A percentile compares a stretch with the other conserved stretches of the same genome.
phyloP scores from a whole-genome alignment of 2,329 filamentous ascomycete genomes.

The Epichloe baconii region DNA sequence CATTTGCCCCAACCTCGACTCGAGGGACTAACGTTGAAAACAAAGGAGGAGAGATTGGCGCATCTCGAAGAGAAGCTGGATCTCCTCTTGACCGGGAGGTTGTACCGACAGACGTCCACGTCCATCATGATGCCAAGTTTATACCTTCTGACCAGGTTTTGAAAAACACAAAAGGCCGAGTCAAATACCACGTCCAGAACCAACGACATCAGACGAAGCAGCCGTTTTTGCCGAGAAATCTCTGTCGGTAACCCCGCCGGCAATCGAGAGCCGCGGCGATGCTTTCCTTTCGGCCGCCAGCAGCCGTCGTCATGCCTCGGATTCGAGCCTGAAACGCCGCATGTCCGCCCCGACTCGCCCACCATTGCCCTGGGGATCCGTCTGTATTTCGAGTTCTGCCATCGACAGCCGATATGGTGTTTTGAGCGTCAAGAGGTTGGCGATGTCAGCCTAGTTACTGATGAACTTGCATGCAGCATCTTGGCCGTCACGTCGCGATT shows the following conservation, averaged over 20 bases:
- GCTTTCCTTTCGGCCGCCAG: constrained; percentile 8
- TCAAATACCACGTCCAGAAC: constrained; percentile 15
- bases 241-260: constrained; percentile 18
- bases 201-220: constrained; percentile 17
- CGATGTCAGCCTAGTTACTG: constrained; percentile 20
- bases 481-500: constrained; percentile 27
- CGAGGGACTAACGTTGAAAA: not conserved
- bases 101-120: constrained; percentile 11
- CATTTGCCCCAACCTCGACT: too few relatives aligned
- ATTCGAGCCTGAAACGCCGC: constrained; percentile 16
- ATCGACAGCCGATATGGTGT: constrained; percentile 31
- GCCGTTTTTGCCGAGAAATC: constrained; percentile 21
- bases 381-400: constrained; percentile 30
- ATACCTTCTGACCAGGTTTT: constrained; percentile 16
- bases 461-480: constrained; percentile 29
- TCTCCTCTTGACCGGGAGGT: constrained; percentile 31
- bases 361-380: constrained; percentile 23
- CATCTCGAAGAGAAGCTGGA: constrained; percentile 39
- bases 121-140: constrained; percentile 4
- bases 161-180: constrained; percentile 12
- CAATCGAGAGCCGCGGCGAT: constrained; percentile 12
- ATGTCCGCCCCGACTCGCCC: constrained; percentile 16
- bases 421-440: constrained; percentile 29
- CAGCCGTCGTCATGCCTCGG: constrained; percentile 14
- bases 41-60: constrained; percentile 35